Conservation (phyloP, 2,329 filamentous ascomycete species). For the Penicillium sp. region DNA sequence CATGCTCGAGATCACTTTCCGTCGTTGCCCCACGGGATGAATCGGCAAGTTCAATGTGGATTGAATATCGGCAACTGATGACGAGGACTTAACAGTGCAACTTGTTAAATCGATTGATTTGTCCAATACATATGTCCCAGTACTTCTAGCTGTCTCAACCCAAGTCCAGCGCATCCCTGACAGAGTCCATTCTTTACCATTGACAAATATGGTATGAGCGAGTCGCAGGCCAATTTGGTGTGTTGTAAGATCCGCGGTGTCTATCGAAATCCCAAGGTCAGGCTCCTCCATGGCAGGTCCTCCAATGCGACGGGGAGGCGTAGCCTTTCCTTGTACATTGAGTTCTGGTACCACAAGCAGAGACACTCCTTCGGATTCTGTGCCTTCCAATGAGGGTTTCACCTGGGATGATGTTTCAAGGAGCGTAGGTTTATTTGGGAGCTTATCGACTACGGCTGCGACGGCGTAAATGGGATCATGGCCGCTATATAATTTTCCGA, state of each 20-base stretch:
- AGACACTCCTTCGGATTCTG: conserved; percentile 41
- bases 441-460: conserved; percentile 42
- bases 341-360: conserved; percentile 33
- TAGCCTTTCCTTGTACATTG: conserved; percentile 35
- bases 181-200: conserved; percentile 47
- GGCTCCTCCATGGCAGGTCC: conserved; percentile 37
- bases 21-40: conserved; percentile 40
- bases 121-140: conserved; percentile 28
- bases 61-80: conserved; percentile 14
- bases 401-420: not conserved
- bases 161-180: conserved; percentile 41
- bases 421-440: conserved; percentile 28
- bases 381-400: not conserved
- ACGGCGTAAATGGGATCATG: conserved; percentile 32
- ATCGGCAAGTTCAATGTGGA: conserved; percentile 38
- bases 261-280: conserved; percentile 35
- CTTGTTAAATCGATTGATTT: conserved; percentile 35
- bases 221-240: conserved; percentile 46
- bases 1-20: conserved; percentile 46
- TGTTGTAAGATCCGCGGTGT: conserved; percentile 7
- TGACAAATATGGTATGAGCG: conserved; percentile 47
- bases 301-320: conserved; percentile 32
- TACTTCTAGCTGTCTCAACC: conserved; percentile 17
- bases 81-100: conserved; percentile 33
- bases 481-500: conserved; percentile 32